Conservation (phyloP, 2,329 filamentous ascomycete genomes). For the Daldinia sp. region DNA sequence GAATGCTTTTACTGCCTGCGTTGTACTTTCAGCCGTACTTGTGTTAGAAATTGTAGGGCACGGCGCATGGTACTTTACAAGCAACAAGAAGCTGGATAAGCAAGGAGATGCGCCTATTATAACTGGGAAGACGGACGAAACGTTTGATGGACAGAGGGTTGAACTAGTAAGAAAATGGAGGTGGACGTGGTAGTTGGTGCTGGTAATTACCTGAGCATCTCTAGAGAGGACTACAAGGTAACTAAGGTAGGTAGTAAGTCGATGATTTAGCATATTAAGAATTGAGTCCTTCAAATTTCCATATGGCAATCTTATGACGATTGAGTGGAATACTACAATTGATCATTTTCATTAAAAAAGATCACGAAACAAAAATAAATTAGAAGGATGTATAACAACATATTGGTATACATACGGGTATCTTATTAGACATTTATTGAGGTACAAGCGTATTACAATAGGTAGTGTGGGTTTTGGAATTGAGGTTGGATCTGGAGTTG, state of each 20-base stretch:
- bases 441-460: no score
- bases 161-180: constrained; percentile 44
- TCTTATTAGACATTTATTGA: no score
- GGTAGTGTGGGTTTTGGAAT: background rate
- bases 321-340: no score
- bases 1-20: constrained; percentile 45
- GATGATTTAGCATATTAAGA: background rate
- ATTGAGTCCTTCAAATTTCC: background rate
- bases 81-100: constrained; percentile 42
- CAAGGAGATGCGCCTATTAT: constrained; percentile 30
- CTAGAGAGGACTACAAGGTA: no score
- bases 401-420: no score
- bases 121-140: constrained; percentile 34
- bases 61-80: constrained; percentile 44
- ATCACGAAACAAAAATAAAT: no score
- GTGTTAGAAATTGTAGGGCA: constrained; percentile 39
- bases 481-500: background rate
- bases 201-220: no score
- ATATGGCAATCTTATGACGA: no score
- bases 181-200: constrained; percentile 44
- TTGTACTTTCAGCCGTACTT: constrained; percentile 41
- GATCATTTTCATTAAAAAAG: no score
- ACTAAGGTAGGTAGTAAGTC: no score
- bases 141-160: constrained; percentile 37
- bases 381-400: no score